These are phyloP conservation scores for Craspedostauros australis DNA, from an alignment of 108 stramenopile genomes.

Conservation along the genomic window DNA sequence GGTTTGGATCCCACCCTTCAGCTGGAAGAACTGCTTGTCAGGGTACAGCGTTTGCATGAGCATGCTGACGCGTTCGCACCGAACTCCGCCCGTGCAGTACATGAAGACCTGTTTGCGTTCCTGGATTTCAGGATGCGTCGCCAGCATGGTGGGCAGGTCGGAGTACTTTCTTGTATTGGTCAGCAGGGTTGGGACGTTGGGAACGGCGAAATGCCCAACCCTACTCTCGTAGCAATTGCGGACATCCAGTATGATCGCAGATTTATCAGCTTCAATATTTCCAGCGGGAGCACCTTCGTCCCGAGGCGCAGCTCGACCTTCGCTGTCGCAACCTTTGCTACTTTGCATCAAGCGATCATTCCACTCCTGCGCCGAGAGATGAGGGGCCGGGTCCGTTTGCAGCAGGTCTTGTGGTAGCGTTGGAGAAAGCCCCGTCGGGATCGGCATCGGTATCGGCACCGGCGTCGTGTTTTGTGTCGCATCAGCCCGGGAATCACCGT, in stretches of 20 bases:
- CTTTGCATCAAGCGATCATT: conserved; percentile 32
- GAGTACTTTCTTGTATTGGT: conserved; percentile 84
- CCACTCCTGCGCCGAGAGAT: conserved; percentile 71
- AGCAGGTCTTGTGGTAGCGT: conserved; percentile 26
- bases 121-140: conserved; percentile 28
- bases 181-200: conserved; percentile 36
- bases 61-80: conserved; percentile 72
- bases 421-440: too few species aligned
- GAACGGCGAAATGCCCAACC: conserved; percentile 61
- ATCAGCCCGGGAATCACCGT: too few species aligned
- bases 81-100: conserved; percentile 73
- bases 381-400: conserved; percentile 35
- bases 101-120: conserved; percentile 59
- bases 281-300: too few species aligned
- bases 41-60: conserved; percentile 60
- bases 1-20: conserved; percentile 77
- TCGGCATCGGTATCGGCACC: too few species aligned
- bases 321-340: not conserved
- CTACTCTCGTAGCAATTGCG: conserved; percentile 73
- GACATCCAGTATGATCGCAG: conserved; percentile 61
- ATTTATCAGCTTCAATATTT: too few species aligned
- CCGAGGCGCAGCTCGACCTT: not conserved
- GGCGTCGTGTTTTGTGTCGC: too few species aligned
- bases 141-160: conserved; percentile 58
- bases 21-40: conserved; percentile 49